Evolutionary conservation across 495 filamentous ascomycete genomes (phyloP), one percentile per base, ranked within the genome.

Genomic region (Daldinia loculata): DNA sequence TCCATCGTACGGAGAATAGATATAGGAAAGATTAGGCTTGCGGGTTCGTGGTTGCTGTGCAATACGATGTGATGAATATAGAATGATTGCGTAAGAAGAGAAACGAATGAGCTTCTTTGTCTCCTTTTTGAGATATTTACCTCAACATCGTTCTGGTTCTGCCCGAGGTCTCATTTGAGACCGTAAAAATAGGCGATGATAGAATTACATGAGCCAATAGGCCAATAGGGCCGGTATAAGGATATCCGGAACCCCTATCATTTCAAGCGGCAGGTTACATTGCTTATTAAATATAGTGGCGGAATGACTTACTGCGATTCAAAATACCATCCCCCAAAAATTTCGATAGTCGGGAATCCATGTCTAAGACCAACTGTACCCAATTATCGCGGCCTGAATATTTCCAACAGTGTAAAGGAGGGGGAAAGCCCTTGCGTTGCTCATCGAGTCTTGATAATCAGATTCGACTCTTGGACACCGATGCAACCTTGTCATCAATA

Each of bases 1-100:
- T 66, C 62, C 30, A 61, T 62, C 68, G 61, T 41, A 17, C 26
- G 53, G 29, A 45, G 61, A 60, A 55, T 56, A 61, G 48, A 61
- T 56, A 50, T 61, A 67, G 64, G 64, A 48, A 67, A 61, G 48
- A 61, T 67, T 61, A 61, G 64, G 64, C 64, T 67, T 15, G 38
- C 27, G 39, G 22, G 27, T 67, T 53, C 15, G 57, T 56, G 38
- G 29, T 55, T 29, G 29, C 34, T 24, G 53, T 24, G 52, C 27
- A 14, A 6, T 19, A 27, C 22, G 43, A 24, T 27, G 63, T 59
- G 43, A 24, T 48, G 22, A 11, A 48, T 22, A 22, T 48, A 48
- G 43, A 24, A 24, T 48, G 17, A 48, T 48, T 9, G 17, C 19
- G 17, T 19, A 22, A 24, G 7, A 48, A 11, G 17, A 48, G 43